A percentile compares a stretch with the other conserved stretches of the same genome.
Conservation (phyloP, 2,329 filamentous ascomycete genomes). For the Malbranchea cinnamomea region DNA sequence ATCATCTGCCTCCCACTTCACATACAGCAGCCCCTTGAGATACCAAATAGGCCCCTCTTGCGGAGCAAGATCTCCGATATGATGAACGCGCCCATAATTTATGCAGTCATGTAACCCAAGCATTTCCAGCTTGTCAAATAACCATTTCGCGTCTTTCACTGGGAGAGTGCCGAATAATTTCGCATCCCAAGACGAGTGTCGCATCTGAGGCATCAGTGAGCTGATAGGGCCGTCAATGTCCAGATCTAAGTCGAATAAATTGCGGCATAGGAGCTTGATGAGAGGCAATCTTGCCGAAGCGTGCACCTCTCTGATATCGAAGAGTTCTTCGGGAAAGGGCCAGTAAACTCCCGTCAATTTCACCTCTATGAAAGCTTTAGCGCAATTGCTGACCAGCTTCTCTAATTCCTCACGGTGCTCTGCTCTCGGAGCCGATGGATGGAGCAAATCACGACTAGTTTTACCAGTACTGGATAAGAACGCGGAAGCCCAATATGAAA, state of each 20-base stretch:
- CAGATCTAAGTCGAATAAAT: conserved; percentile 6
- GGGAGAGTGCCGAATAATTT: conserved; percentile 1
- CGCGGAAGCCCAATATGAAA: too few relatives aligned
- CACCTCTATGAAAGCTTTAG: too few relatives aligned
- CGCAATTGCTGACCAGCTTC: background rate
- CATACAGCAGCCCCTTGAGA: background rate
- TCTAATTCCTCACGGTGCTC: background rate
- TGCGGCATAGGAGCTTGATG: conserved; percentile 5
- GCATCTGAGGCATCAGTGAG: too few relatives aligned
- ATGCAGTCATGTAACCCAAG: conserved; percentile 1
- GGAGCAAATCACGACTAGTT: too few relatives aligned
- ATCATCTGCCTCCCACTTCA: conserved; percentile 5
- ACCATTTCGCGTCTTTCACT: conserved; percentile 4
- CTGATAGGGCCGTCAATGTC: conserved; percentile 1
- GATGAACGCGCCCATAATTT: too few relatives aligned
- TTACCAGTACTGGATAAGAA: too few relatives aligned
- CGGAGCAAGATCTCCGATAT: background rate
- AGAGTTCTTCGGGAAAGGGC: background rate
- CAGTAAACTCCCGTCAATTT: background rate
- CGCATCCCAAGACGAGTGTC: conserved; percentile 4
- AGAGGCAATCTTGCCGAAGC: conserved; percentile 3
- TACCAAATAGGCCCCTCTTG: background rate
- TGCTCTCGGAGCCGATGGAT: too few relatives aligned
- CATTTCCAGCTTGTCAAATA: conserved; percentile 2
- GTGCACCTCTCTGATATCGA: background rate